phyloP scores from a whole-genome alignment of 148 eudicot species.

The Linanthus parryae region DNA sequence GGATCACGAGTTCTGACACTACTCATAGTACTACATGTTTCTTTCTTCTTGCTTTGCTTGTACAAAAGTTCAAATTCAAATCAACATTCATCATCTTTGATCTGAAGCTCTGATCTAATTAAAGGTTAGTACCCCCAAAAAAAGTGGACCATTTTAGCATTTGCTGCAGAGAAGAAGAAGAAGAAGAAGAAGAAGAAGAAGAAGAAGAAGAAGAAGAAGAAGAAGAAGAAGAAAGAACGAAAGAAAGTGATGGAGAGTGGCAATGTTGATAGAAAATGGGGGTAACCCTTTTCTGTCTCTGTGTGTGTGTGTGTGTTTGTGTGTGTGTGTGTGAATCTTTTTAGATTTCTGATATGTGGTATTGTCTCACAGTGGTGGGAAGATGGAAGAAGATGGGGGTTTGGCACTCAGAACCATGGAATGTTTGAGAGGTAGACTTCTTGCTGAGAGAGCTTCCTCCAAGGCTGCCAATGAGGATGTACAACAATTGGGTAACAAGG shows the following conservation, averaged over 20 bases:
- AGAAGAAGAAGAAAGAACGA: neutral
- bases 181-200: too few relatives aligned
- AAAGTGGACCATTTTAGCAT: too few relatives aligned
- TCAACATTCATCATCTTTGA: too few relatives aligned
- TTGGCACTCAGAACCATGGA: constrained; percentile 41
- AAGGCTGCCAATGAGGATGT: constrained; percentile 40
- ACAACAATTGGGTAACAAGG: constrained; percentile 33
- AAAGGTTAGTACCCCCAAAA: too few relatives aligned
- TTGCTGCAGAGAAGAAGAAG: too few relatives aligned
- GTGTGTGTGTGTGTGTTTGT: neutral
- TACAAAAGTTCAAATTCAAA: too few relatives aligned
- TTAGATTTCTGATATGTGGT: neutral
- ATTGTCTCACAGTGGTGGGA: constrained; percentile 21
- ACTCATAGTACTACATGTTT: too few relatives aligned
- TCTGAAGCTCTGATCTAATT: too few relatives aligned
- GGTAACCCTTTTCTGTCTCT: constrained; percentile 9
- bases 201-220: too few relatives aligned
- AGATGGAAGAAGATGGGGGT: constrained; percentile 34
- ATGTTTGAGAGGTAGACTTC: constrained; percentile 57
- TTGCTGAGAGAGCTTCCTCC: constrained; percentile 58
- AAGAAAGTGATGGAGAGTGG: constrained; percentile 8
- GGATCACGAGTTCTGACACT: too few relatives aligned
- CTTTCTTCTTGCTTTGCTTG: too few relatives aligned
- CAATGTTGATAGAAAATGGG: constrained; percentile 11
- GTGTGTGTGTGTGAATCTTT: neutral